Conservation (phyloP, 768 basidiomycete species). For the Trametes cinnabarina region DNA sequence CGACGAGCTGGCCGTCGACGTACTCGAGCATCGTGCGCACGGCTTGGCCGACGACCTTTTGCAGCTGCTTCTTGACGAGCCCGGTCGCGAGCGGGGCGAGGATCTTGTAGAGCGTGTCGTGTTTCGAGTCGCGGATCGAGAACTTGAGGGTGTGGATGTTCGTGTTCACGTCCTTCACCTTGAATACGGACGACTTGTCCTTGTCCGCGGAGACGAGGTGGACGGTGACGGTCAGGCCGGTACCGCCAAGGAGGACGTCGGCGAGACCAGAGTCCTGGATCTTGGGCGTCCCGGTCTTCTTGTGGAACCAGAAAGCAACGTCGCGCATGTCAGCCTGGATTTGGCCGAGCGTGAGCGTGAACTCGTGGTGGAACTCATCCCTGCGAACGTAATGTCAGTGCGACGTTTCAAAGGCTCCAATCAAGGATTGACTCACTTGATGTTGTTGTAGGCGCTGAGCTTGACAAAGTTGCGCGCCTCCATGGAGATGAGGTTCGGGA, state of each 20-base stretch:
- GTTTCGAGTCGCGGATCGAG: conserved; percentile 86
- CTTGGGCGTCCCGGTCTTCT: conserved; percentile 81
- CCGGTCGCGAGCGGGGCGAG: conserved; percentile 73
- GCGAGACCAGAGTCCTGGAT: conserved; percentile 80
- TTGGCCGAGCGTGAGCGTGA: conserved; percentile 75
- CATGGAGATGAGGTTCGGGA: conserved; percentile 72
- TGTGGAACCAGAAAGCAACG: conserved; percentile 88
- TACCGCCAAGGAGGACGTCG: conserved; percentile 81
- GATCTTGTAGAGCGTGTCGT: conserved; percentile 86
- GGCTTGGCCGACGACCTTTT: conserved; percentile 58
- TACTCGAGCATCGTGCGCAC: conserved; percentile 83
- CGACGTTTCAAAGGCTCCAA: not conserved
- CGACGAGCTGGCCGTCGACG: conserved; percentile 85
- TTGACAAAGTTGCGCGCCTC: conserved; percentile 81
- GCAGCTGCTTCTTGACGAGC: conserved; percentile 77
- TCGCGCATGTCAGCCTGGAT: conserved; percentile 94
- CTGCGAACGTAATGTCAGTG: conserved; percentile 7
- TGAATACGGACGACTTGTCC: conserved; percentile 70
- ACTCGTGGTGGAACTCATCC: conserved; percentile 67
- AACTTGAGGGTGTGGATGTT: conserved; percentile 89
- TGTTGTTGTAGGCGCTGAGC: conserved; percentile 73
- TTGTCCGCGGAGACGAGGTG: conserved; percentile 56
- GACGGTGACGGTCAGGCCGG: conserved; percentile 70
- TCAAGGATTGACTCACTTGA: conserved; percentile 16
- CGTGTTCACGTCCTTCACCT: conserved; percentile 65